Base-by-base conservation (phyloP, 179 eudicot genomes). In the Gypsophila paniculata region DNA sequence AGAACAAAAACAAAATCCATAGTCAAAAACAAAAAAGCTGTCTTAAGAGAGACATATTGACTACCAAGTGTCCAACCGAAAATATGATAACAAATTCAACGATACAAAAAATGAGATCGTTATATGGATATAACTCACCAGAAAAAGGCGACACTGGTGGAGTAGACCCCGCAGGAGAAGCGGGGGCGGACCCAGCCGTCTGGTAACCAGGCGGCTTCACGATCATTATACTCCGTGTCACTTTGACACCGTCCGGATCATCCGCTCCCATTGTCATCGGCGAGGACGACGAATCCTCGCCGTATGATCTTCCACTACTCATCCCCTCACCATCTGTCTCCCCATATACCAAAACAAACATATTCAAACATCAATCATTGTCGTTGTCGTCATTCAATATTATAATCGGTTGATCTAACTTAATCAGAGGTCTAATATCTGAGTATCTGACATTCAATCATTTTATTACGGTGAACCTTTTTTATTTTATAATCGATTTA, bases 131-230 rank as follows among this genome's bases (percentile, higher is more conserved):
- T 6, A 42, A 61, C 90, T 84, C 42, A 94, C 98, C 97, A 84
- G 89, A 78, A 67, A 91, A 89, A n/a, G 98, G 98, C 11, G 98
- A 94, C 1, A 76, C 80, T 73, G 98, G 98, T 60, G 98, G 88
- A 39, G 90, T 83, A 14, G 88, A 77, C 0, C 93, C 91, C 14
- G 96, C 98, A 0, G 98, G 98, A 6, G 93, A 89, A 6, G 83
- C 79, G 63, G 97, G 97, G 8, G 93, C 89, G 3, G 97, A 86
- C 13, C 87, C 83, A 4, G 76, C 71, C 0, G 70, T 52, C 51
- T 61, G 59, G 18, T 79, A 75, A 0, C 82, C 82, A 2, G 87
- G 83, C 53, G 98, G 98, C 65, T 78, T 94, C 38, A 94, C 76
- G 39, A 94, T 91, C 96, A 78, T 94, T 70, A 93, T 93, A 70